Conservation (phyloP, 306 rosid species). For the Bauhinia variegata region DNA sequence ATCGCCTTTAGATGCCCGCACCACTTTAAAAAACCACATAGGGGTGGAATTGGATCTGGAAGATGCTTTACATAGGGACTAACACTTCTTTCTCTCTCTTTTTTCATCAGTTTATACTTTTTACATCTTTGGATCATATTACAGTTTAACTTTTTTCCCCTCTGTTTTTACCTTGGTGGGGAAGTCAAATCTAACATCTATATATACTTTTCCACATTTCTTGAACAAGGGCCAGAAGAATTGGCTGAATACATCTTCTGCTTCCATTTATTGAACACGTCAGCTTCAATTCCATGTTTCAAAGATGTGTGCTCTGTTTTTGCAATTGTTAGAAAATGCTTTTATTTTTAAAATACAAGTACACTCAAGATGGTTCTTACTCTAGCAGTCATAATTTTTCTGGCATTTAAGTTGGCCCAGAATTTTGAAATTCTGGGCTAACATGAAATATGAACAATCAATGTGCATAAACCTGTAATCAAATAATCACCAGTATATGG, state of each 20-base stretch:
- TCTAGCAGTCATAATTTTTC: no score
- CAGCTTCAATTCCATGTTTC: not conserved
- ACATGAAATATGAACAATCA: no score
- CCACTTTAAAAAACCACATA: constrained; percentile 57
- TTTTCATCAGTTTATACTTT: not conserved
- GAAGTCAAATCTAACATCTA: constrained; percentile 37
- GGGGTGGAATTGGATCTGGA: constrained; percentile 75
- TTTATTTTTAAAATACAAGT: no score
- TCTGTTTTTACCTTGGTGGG: constrained; percentile 36
- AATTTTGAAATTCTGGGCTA: no score
- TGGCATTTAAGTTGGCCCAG: no score
- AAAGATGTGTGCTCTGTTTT: no score
- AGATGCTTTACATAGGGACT: constrained; percentile 54
- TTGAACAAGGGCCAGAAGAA: not conserved
- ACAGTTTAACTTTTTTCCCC: constrained; percentile 27
- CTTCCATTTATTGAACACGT: constrained; percentile 7
- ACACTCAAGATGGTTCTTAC: no score
- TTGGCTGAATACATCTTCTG: not conserved
- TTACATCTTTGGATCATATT: not conserved
- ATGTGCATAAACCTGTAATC: no score
- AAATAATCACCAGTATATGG: no score
- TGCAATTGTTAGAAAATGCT: no score
- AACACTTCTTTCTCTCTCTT: constrained; percentile 24
- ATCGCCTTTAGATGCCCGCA: constrained; percentile 50
- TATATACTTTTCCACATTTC: not conserved